Evolutionary conservation across 345 rosid species (phyloP).

Genomic region (Diplotaxis tenuifolia): DNA sequence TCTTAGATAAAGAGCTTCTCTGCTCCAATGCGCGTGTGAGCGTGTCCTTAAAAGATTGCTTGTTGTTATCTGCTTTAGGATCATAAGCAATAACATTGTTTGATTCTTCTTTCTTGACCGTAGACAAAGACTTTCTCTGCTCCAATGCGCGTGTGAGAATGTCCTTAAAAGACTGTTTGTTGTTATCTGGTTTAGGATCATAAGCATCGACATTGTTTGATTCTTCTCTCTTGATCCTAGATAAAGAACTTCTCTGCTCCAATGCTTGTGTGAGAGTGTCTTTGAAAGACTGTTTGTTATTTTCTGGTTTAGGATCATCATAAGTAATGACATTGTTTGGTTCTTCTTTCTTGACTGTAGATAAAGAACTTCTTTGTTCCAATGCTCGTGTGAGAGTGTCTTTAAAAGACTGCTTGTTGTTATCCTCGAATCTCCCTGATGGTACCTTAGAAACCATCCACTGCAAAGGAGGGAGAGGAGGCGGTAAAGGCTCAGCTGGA

Average conservation of each 20-base stretch:
- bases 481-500: conserved; percentile 49
- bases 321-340: conserved; percentile 30
- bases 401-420: conserved; percentile 34
- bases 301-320: conserved; percentile 36
- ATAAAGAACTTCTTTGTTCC: conserved; percentile 29
- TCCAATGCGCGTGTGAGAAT: conserved; percentile 19
- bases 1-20: conserved; percentile 32
- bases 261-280: conserved; percentile 27
- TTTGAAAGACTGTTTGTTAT: conserved; percentile 38
- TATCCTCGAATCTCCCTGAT: conserved; percentile 34
- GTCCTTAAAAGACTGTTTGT: conserved; percentile 40
- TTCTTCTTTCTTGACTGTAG: conserved; percentile 39
- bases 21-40: conserved; percentile 24
- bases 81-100: conserved; percentile 32
- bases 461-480: conserved; percentile 74
- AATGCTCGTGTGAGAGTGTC: conserved; percentile 28
- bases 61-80: conserved; percentile 42
- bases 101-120: conserved; percentile 37
- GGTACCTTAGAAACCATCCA: conserved; percentile 50
- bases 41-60: conserved; percentile 33
- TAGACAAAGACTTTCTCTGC: conserved; percentile 31
- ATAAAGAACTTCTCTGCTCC: conserved; percentile 29
- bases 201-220: conserved; percentile 30
- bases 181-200: conserved; percentile 38
- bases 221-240: conserved; percentile 39